Evolutionary conservation across 2,329 filamentous ascomycete species (phyloP), one percentile per base, ranked within the genome.

Genomic region (Pseudogymnoascus sp.): DNA sequence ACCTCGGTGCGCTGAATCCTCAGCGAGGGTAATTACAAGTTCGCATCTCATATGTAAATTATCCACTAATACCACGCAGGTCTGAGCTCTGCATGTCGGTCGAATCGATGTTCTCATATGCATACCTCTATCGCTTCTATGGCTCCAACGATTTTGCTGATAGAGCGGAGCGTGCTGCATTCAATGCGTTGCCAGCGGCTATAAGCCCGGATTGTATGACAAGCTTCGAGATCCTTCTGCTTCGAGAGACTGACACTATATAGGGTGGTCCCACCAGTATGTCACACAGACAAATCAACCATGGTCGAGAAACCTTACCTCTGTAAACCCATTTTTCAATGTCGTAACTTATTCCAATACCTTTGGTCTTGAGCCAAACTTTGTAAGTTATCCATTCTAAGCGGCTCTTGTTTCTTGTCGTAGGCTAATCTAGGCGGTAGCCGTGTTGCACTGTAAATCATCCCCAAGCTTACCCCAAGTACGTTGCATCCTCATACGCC

Each of bases 381-480:
- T 74, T 61, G 66, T 68, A 35, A 61, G 65, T 61, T n/a, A 3
- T n/a, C 3, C 4, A 50, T 13, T 7, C 26, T 8, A 24, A 29
- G 2, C 8, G 11, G 35, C n/a, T 37, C 35, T 6, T 6, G 5
- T 37, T n/a, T n/a, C 14, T 37, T 37, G 13, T 37, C 5, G 13
- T 5, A n/a, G 35, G 35, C 35, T 37, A 37, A 37, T 37, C 4
- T n/a, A 37, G 35, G 13, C 13, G 50, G 24, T 62, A 74, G 53
- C 79, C 79, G 1, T 85, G 82, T 71, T 85, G 82, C 67, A 83
- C 82, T 1, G 82, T 85, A 64, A 85, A 85, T 64, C 81, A 84
- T 66, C 79, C 78, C 1, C 81, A 84, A 67, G 83, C 80, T 7
- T 82, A 80, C 65, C 81, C 83, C 0, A 85, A 85, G 66, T 84